phyloP scores from a whole-genome alignment of 1,284 basidiomycete species.

The Puccinia triticina region DNA sequence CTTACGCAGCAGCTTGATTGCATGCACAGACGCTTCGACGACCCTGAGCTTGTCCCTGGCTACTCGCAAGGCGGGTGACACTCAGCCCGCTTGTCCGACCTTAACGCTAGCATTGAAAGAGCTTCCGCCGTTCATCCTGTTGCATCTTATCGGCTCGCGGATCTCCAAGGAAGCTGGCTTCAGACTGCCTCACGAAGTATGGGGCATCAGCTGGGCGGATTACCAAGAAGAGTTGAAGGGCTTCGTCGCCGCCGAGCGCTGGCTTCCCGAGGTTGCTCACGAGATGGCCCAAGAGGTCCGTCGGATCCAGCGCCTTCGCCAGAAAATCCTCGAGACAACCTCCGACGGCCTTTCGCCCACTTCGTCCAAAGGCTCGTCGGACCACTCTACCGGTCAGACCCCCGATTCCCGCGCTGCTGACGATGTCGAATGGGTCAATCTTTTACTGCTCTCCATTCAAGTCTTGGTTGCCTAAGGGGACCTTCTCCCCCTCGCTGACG shows the following conservation, averaged over 20 bases:
- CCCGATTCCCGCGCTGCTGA: neutral
- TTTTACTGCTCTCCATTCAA: slow-evolving; percentile 26
- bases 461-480: slow-evolving; percentile 18
- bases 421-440: slow-evolving; percentile 31
- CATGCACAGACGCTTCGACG: neutral
- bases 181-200: slow-evolving; percentile 42
- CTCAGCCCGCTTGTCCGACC: neutral
- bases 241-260: slow-evolving; percentile 40
- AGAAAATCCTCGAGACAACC: neutral
- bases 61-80: neutral
- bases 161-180: slow-evolving; percentile 32
- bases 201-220: slow-evolving; percentile 36
- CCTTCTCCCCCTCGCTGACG: neutral
- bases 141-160: slow-evolving; percentile 19
- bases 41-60: neutral
- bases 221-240: slow-evolving; percentile 33
- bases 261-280: slow-evolving; percentile 25
- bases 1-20: slow-evolving; percentile 15
- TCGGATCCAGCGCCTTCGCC: slow-evolving; percentile 1
- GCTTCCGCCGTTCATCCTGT: slow-evolving; percentile 42
- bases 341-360: neutral
- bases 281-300: slow-evolving; percentile 36
- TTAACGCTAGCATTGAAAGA: slow-evolving; percentile 36
- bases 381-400: neutral
- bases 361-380: neutral